A percentile compares a stretch with the other conserved stretches of the same genome.
These are phyloP conservation scores for Cichorium intybus DNA, from an alignment of 140 eudicot species.

Conservation along the genomic window DNA sequence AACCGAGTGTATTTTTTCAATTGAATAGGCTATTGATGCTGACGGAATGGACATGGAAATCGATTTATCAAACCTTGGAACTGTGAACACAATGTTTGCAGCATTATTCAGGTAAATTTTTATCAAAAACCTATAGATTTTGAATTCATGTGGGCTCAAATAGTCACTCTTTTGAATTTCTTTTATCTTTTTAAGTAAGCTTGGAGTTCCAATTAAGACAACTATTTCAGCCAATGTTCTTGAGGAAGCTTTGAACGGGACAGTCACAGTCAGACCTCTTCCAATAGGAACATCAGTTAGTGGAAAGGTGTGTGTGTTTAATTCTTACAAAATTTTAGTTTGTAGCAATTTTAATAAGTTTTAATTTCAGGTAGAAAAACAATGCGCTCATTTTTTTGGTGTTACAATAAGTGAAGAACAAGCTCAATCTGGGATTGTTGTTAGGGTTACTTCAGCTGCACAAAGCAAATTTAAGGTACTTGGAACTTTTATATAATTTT, in stretches of 20 bases:
- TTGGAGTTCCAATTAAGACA: constrained; percentile 99
- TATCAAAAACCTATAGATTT: neutral
- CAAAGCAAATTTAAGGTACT: constrained; percentile 97
- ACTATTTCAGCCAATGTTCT: constrained; percentile 95
- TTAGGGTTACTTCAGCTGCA: constrained; percentile 92
- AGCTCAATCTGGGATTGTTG: constrained; percentile 84
- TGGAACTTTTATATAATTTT: neutral
- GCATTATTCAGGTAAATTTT: constrained; percentile 78
- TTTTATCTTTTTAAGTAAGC: constrained; percentile 47
- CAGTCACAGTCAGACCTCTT: constrained; percentile 86
- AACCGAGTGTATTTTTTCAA: constrained; percentile 1
- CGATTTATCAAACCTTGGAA: constrained; percentile 94
- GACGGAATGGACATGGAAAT: constrained; percentile 99
- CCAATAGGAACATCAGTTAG: constrained; percentile 93
- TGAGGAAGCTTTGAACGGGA: constrained; percentile 93
- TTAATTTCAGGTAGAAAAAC: constrained; percentile 87
- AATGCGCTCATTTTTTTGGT: constrained; percentile 88
- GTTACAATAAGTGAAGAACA: constrained; percentile 90
- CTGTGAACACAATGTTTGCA: constrained; percentile 96
- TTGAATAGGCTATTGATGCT: constrained; percentile 79
- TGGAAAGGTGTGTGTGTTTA: constrained; percentile 62
- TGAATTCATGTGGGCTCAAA: neutral
- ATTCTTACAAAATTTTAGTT: neutral
- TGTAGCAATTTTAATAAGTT: neutral
- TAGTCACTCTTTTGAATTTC: constrained; percentile 12